These are phyloP conservation scores for Flaveria trinervia DNA, from an alignment of 129 eudicot species.

Conservation along the genomic window DNA sequence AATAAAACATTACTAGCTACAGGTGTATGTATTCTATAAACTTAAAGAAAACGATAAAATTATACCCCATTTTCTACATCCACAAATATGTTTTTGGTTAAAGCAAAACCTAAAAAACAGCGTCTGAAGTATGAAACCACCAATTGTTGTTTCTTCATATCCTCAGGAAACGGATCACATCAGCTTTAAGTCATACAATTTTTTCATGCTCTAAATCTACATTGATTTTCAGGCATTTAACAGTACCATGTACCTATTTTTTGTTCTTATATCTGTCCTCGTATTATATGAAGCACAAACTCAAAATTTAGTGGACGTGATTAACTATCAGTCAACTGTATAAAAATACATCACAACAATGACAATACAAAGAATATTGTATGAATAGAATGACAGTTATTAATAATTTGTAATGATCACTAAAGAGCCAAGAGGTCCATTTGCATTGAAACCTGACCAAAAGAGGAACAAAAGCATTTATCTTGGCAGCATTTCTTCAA, in stretches of 20 bases:
- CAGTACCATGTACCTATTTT: neutral
- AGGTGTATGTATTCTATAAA: neutral
- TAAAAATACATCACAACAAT: conserved; percentile 6
- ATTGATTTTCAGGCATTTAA: neutral
- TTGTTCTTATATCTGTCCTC: conserved; percentile 4
- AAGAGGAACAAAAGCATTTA: neutral
- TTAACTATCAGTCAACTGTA: neutral
- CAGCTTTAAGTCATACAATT: neutral
- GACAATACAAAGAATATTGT: neutral
- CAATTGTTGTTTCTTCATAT: neutral
- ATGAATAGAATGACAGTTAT: neutral
- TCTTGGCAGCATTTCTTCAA: neutral
- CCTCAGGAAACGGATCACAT: conserved; percentile 1
- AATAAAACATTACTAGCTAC: neutral
- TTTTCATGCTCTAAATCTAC: conserved; percentile 4
- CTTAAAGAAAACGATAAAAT: neutral
- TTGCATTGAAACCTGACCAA: neutral
- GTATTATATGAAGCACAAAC: neutral
- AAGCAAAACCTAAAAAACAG: conserved; percentile 9
- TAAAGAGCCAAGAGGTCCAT: neutral
- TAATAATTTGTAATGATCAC: neutral
- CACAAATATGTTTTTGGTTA: neutral
- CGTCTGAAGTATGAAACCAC: neutral
- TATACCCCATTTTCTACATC: neutral
- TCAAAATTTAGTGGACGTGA: neutral